Percentiles rank a stretch among this genome's conserved stretches.
Evolutionary conservation across 2,329 filamentous ascomycete species (phyloP).

Genomic region (Aspergillus glaucus): DNA sequence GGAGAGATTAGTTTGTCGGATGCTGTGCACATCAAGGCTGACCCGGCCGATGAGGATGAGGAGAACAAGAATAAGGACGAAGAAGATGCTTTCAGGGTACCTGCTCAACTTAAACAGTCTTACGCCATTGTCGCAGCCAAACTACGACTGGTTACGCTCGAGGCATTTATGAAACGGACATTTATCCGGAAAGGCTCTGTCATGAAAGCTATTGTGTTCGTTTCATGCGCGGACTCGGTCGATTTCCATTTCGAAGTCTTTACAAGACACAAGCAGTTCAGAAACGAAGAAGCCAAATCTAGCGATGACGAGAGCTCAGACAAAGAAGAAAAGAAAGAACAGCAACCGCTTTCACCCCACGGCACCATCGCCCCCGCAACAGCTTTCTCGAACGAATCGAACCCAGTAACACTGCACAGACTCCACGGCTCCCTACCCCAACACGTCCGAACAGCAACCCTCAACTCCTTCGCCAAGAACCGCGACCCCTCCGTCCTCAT

Average conservation of each 20-base stretch:
- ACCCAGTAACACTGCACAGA: slow-evolving; percentile 72
- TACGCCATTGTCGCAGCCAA: slow-evolving; percentile 86
- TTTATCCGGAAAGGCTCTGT: slow-evolving; percentile 84
- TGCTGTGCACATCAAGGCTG: slow-evolving; percentile 75
- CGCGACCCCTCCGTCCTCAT: slow-evolving; percentile 74
- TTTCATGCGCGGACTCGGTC: slow-evolving; percentile 93
- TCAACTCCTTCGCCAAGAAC: slow-evolving; percentile 70
- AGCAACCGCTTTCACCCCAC: slow-evolving; percentile 23
- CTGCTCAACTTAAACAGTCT: slow-evolving; percentile 87
- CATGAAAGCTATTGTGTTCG: slow-evolving; percentile 95
- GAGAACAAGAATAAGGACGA: slow-evolving; percentile 42
- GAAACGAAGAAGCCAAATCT: slow-evolving; percentile 17
- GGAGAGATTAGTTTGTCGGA: slow-evolving; percentile 94
- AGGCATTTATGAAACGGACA: slow-evolving; percentile 74
- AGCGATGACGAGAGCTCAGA: slow-evolving; percentile 16
- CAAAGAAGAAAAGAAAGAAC: slow-evolving; percentile 16
- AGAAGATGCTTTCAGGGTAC: slow-evolving; percentile 66
- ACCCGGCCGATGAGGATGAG: slow-evolving; percentile 51
- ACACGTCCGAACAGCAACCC: slow-evolving; percentile 76
- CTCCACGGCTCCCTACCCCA: slow-evolving; percentile 91
- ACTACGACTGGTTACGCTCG: slow-evolving; percentile 78
- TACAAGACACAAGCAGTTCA: slow-evolving; percentile 35
- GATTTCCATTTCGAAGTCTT: slow-evolving; percentile 93
- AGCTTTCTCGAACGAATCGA: slow-evolving; percentile 68
- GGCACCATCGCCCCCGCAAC: slow-evolving; percentile 54